Base-by-base conservation (phyloP, 441 rosid genomes). In the Isatis lusitanica region DNA sequence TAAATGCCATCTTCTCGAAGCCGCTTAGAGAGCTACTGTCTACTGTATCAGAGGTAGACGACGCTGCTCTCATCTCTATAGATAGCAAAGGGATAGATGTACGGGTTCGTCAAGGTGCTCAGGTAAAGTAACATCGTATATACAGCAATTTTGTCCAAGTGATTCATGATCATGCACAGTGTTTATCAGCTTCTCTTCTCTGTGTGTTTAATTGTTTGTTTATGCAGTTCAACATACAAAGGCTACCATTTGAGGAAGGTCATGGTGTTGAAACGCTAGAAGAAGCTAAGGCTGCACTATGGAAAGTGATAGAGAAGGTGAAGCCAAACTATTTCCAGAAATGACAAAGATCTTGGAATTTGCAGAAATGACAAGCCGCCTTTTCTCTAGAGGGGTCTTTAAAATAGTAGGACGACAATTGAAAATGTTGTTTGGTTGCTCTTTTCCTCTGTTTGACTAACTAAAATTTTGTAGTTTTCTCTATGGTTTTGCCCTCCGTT, bases 11-110 rank as follows among this genome's bases (percentile, higher is more conserved):
- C 9, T 92, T 92, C 79, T 95, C 95, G 11, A 95, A 87, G 79
- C 93, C 88, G 56, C 90, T 92, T 31, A 91, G 77, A 74, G 90
- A 88, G 82, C 82, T 91, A 16, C 52, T 92, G 52, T 86, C 92
- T 0, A 62, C 58, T 0, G 96, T 88, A 73, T 58, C 78, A 42
- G 98, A 90, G 76, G 88, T 92, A 35, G 99, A 93, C 28, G 99
- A 92, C 76, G 99, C 89, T 62, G 98, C 99, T 69, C 78, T 95
- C 39, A 92, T 95, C 74, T 95, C 98, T 33, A 88, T 95, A 68
- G 99, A 95, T 80, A 91, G 99, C 84, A 95, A 86, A 83, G 99
- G 99, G 66, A 86, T 81, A 26, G 95, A 95, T 80, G 80, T 92
- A 38, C 83, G 99, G 24, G 91, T 95, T 57, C 97, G 96, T 42